These are phyloP conservation scores for Lasiodiplodia sp. DNA, from an alignment of 2,329 filamentous ascomycete species.

Conservation along the genomic window DNA sequence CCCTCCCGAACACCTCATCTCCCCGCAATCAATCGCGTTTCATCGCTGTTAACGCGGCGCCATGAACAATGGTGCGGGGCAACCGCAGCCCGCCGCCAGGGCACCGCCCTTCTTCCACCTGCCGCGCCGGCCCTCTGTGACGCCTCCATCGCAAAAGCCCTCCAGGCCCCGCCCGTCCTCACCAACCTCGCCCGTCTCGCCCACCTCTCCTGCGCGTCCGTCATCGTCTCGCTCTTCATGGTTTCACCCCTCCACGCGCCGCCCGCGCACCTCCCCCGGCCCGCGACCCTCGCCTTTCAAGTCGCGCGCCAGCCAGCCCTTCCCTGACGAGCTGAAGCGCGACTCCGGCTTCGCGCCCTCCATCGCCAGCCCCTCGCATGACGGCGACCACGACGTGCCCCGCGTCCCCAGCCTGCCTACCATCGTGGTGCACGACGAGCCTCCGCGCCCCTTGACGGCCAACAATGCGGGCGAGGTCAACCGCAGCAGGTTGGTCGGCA, in stretches of 20 bases:
- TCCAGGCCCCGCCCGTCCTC: neutral
- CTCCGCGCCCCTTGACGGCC: slow-evolving; percentile 32
- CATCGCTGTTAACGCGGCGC: slow-evolving; percentile 22
- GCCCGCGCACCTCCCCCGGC: slow-evolving; percentile 47
- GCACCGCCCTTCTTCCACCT: slow-evolving; percentile 7
- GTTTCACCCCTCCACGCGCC: slow-evolving; percentile 44
- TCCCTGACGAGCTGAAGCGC: slow-evolving; percentile 45
- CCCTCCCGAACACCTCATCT: slow-evolving; percentile 17
- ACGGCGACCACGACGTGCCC: slow-evolving; percentile 36
- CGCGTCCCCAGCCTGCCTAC: slow-evolving; percentile 51
- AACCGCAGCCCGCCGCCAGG: slow-evolving; percentile 1
- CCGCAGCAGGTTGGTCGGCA: slow-evolving; percentile 58
- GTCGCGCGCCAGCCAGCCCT: slow-evolving; percentile 37
- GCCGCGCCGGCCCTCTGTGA: slow-evolving; percentile 14
- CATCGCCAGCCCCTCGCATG: slow-evolving; percentile 36
- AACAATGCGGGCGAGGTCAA: slow-evolving; percentile 34
- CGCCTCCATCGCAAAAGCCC: slow-evolving; percentile 3
- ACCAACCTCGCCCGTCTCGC: slow-evolving; percentile 7
- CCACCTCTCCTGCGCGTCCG: slow-evolving; percentile 20
- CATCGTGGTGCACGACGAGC: slow-evolving; percentile 52
- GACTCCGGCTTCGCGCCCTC: slow-evolving; percentile 51
- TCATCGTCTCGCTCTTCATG: slow-evolving; percentile 30
- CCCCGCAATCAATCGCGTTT: slow-evolving; percentile 29
- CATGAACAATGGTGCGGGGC: slow-evolving; percentile 25
- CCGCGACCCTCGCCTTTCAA: slow-evolving; percentile 43